Conservation (phyloP, 1,284 basidiomycete species). For the Somion occarium region DNA sequence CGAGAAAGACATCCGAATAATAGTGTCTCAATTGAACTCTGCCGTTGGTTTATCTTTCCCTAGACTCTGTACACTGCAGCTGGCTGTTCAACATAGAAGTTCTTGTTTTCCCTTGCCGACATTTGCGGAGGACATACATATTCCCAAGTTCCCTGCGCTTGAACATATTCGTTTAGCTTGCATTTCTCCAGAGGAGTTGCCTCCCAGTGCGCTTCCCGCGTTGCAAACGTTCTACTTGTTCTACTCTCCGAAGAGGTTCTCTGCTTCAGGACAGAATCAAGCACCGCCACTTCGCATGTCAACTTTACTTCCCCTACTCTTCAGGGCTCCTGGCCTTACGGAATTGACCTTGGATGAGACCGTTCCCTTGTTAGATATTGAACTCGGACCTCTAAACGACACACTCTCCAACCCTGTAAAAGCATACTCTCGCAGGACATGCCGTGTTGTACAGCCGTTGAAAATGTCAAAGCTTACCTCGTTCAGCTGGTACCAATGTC, state of each 20-base stretch:
- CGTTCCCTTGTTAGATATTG: slow-evolving; percentile 1
- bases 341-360: slow-evolving; percentile 3
- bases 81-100: background rate
- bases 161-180: background rate
- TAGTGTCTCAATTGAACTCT: background rate
- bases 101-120: background rate
- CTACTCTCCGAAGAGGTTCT: background rate
- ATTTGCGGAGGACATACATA: background rate
- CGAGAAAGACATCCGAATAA: background rate
- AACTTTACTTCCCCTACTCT: background rate
- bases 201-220: background rate
- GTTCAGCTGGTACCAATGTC: slow-evolving; percentile 13
- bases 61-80: background rate
- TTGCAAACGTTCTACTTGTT: background rate
- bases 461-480: slow-evolving; percentile 5
- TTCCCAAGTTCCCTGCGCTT: background rate
- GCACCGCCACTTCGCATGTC: slow-evolving; percentile 4
- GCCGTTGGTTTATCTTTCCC: background rate
- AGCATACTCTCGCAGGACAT: background rate
- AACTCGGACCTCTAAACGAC: background rate
- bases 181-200: background rate
- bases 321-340: slow-evolving; percentile 1
- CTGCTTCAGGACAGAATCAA: background rate
- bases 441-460: background rate
- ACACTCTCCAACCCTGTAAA: background rate